Evolutionary conservation across 768 basidiomycete species (phyloP), one percentile per base, ranked within the genome.

Genomic region (Russula virescens): DNA sequence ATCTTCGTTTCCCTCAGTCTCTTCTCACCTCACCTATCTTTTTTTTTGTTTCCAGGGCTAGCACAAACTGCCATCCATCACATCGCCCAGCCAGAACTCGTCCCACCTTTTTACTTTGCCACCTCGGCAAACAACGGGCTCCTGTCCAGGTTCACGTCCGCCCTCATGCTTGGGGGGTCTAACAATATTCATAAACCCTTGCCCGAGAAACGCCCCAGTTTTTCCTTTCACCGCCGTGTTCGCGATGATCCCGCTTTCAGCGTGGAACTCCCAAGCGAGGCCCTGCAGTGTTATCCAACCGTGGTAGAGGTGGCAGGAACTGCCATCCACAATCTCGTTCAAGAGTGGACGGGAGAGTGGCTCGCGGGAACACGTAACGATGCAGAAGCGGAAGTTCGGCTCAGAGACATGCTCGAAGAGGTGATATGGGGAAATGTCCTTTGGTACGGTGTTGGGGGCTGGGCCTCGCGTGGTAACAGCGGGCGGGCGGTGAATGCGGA

Each of bases 361-460:
- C n/a, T n/a, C n/a, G n/a, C n/a, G n/a, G n/a, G n/a, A n/a, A n/a
- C n/a, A n/a, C n/a, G 25, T 14, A 40, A 34, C 38, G 61, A 66
- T 19, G 55, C 26, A 40, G 63, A 47, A 9, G 54, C 55, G 47
- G 65, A 66, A 21, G 52, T 50, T 4, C 75, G 78, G 65, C 65
- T 83, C 8, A 75, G 76, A 23, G 70, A 74, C 18, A 88, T 86
- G 70, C 75, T 85, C 26, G 83, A 85, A 64, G 87, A 90, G 65
- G 66, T 90, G 10, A 69, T 75, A 2, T 89, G 85, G 83, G 72
- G 79, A 23, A 78, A 76, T 51, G 73, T 75, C 0, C 57, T 86
- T 26, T 65, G 85, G n/a, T 89, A 85, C 66, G 83, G 78, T 1
- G 73, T 84, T 35, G 34, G 34, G 5, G 34, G 34, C 5, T 35